phyloP scores from a whole-genome alignment of 2,329 filamentous ascomycete species.

The Aspergillus tubingensis region DNA sequence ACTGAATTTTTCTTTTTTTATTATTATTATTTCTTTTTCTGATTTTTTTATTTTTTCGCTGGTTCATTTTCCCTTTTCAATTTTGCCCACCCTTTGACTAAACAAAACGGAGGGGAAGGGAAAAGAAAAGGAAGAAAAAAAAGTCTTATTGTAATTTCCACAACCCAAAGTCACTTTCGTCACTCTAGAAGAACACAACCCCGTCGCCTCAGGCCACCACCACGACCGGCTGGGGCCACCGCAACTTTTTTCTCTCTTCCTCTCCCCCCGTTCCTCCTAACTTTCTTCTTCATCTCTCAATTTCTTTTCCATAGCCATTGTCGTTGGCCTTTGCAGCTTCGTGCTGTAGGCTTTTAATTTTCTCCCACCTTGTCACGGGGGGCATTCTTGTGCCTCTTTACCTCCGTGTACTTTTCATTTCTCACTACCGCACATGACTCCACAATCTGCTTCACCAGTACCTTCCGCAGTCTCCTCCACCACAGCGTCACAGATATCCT shows the following conservation, averaged over 20 bases:
- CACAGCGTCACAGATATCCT: slow-evolving; percentile 43
- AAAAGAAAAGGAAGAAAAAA: no score
- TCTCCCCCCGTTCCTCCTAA: neutral
- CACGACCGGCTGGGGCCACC: slow-evolving; percentile 20
- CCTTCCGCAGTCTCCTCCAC: slow-evolving; percentile 48
- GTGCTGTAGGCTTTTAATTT: slow-evolving; percentile 26
- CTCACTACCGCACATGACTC: slow-evolving; percentile 44
- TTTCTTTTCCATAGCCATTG: slow-evolving; percentile 15
- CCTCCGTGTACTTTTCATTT: slow-evolving; percentile 22
- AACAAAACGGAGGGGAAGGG: no score
- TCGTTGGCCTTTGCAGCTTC: slow-evolving; percentile 27
- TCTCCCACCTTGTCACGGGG: slow-evolving; percentile 21
- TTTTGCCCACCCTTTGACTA: neutral
- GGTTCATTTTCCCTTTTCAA: slow-evolving; percentile 8
- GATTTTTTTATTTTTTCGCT: neutral
- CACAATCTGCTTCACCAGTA: slow-evolving; percentile 43
- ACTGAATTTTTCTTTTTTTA: slow-evolving; percentile 3
- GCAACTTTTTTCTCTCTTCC: slow-evolving; percentile 20
- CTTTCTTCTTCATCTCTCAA: slow-evolving; percentile 6
- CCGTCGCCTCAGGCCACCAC: slow-evolving; percentile 27
- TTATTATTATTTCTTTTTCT: slow-evolving; percentile 12
- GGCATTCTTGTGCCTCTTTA: slow-evolving; percentile 28
- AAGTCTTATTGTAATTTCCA: slow-evolving; percentile 5
- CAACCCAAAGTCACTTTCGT: slow-evolving; percentile 23
- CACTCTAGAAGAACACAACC: slow-evolving; percentile 10